phyloP scores from a whole-genome alignment of 2,329 filamentous ascomycete species.

The Aspergillus sp. region DNA sequence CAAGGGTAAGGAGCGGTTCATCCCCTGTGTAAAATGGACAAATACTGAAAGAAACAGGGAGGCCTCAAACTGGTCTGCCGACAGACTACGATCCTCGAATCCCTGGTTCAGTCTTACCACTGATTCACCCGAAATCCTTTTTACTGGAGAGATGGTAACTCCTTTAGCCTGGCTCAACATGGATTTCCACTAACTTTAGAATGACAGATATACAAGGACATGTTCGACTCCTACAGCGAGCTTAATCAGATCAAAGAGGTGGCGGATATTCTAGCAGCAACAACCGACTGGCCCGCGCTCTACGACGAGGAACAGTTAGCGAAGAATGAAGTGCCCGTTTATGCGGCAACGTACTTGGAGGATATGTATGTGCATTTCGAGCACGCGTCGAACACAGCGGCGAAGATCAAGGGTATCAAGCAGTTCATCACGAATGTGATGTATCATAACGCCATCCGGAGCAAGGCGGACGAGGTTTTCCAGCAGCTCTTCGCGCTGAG shows the following conservation, averaged over 20 bases:
- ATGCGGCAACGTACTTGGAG: constrained; percentile 79
- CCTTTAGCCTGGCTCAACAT: not conserved
- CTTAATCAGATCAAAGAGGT: constrained; percentile 70
- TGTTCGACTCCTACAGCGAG: constrained; percentile 81
- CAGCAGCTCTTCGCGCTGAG: constrained; percentile 75
- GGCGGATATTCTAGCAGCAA: constrained; percentile 71
- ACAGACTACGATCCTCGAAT: constrained; percentile 41
- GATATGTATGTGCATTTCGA: constrained; percentile 92
- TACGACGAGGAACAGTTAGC: constrained; percentile 76
- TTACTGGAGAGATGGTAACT: constrained; percentile 83
- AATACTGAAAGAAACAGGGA: constrained; percentile 42
- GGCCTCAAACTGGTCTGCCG: constrained; percentile 76
- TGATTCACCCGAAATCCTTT: constrained; percentile 65
- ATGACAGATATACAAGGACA: constrained; percentile 71
- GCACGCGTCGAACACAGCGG: constrained; percentile 73
- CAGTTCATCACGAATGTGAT: constrained; percentile 83
- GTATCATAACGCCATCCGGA: constrained; percentile 82
- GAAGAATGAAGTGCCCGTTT: constrained; percentile 81
- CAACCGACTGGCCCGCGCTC: constrained; percentile 72
- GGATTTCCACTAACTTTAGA: constrained; percentile 3
- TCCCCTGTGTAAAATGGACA: constrained; percentile 7
- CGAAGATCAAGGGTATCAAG: constrained; percentile 74
- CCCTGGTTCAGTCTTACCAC: constrained; percentile 53
- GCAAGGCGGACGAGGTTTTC: constrained; percentile 75
- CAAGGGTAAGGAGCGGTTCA: constrained; percentile 54